Percentiles rank a stretch among this genome's conserved stretches.
Conservation (phyloP, 2,329 filamentous ascomycete genomes). For the Nigrospora osmanthi region DNA sequence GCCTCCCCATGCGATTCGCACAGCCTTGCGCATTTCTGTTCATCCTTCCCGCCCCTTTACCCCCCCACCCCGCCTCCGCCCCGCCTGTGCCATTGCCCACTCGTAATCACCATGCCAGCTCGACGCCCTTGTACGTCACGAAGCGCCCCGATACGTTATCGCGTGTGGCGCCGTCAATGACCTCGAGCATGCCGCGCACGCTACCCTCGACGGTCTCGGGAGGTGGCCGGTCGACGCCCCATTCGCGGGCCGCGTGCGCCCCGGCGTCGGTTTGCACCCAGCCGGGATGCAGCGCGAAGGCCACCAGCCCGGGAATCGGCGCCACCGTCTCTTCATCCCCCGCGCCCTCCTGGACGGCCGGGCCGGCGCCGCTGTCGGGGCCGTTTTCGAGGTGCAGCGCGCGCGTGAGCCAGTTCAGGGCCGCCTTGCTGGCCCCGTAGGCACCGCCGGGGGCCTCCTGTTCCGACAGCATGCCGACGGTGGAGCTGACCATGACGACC, state of each 20-base stretch:
- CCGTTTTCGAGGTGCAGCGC: conserved; percentile 19
- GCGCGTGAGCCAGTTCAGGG: conserved; percentile 23
- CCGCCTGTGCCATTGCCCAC: too few species aligned
- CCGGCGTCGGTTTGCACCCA: conserved; percentile 27
- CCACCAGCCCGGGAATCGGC: conserved; percentile 8
- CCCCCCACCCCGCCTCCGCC: too few species aligned
- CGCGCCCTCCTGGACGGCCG: too few species aligned
- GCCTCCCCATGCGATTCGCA: too few species aligned
- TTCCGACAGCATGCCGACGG: conserved; percentile 22
- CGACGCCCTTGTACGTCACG: conserved; percentile 7
- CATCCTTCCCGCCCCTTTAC: too few species aligned
- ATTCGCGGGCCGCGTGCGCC: conserved; percentile 19
- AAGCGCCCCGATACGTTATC: conserved; percentile 25
- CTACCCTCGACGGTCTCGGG: conserved; percentile 23
- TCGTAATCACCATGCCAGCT: background rate
- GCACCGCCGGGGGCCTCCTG: conserved; percentile 24
- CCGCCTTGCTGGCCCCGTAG: conserved; percentile 26
- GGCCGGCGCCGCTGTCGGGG: too few species aligned
- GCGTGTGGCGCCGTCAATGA: conserved; percentile 26
- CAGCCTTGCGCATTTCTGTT: too few species aligned
- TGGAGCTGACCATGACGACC: conserved; percentile 27
- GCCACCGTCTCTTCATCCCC: background rate
- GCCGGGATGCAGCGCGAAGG: conserved; percentile 28
- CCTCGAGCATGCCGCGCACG: conserved; percentile 19
- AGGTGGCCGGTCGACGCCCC: conserved; percentile 16